These are phyloP conservation scores for Tetracentron sinense DNA, from an alignment of 164 flowering plant genomes.

Conservation along the genomic window DNA sequence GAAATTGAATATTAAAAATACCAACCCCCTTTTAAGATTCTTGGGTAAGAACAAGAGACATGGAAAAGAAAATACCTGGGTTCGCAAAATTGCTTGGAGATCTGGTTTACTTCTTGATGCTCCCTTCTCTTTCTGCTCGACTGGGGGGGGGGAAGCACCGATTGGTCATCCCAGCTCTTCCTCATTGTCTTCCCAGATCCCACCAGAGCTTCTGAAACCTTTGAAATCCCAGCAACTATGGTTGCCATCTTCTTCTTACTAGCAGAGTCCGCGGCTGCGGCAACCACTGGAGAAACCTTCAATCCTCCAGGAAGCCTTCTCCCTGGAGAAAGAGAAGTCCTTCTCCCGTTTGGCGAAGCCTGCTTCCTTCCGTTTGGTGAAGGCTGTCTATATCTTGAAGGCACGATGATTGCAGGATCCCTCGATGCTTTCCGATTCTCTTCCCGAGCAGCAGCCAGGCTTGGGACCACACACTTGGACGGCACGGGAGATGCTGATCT, in stretches of 20 bases:
- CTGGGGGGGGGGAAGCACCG: conserved; percentile 17
- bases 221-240: conserved; percentile 62
- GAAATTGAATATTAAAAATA: no score
- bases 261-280: conserved; percentile 36
- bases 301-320: conserved; percentile 73
- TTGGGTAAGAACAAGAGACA: not conserved
- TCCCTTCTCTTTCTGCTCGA: conserved; percentile 47
- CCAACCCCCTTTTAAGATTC: no score
- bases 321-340: conserved; percentile 74
- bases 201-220: conserved; percentile 60
- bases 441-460: conserved; percentile 63
- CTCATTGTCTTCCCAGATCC: conserved; percentile 54
- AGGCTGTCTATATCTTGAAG: conserved; percentile 90
- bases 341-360: conserved; percentile 55
- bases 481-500: conserved; percentile 86
- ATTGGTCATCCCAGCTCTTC: conserved; percentile 81
- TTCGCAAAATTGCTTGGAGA: conserved; percentile 64
- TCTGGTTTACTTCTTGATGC: conserved; percentile 47
- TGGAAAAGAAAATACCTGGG: conserved; percentile 51
- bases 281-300: conserved; percentile 53
- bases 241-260: conserved; percentile 72
- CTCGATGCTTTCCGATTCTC: conserved; percentile 56
- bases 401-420: conserved; percentile 86
- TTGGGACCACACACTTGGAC: conserved; percentile 83
- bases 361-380: conserved; percentile 71